phyloP scores from a whole-genome alignment of 1,284 basidiomycete genomes.

The Melampsora larici-populina region DNA sequence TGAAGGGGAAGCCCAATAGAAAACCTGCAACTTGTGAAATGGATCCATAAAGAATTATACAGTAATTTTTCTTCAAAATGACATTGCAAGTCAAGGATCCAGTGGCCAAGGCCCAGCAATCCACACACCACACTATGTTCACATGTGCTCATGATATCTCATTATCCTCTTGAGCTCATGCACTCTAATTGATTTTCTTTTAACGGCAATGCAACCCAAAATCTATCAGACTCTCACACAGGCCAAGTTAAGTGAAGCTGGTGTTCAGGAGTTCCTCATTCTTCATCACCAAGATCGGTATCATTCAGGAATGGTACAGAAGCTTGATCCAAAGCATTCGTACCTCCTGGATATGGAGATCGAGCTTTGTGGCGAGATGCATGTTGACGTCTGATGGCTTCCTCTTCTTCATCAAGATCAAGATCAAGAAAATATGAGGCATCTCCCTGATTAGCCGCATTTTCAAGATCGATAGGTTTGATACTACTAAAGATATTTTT shows the following conservation, averaged over 20 bases:
- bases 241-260: neutral
- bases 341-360: neutral
- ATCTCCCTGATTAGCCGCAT: constrained; percentile 54
- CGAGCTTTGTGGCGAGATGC: neutral
- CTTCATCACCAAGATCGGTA: neutral
- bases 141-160: neutral
- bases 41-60: too few species aligned
- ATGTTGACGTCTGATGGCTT: neutral
- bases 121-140: neutral
- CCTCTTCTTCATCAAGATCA: constrained; percentile 65
- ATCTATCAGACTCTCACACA: neutral
- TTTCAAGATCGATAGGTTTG: constrained; percentile 80
- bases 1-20: too few species aligned
- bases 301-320: constrained; percentile 25
- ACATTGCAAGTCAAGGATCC: too few species aligned
- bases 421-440: constrained; percentile 59
- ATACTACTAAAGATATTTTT: constrained; percentile 88
- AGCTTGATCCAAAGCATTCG: constrained; percentile 3
- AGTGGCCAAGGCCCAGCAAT: neutral
- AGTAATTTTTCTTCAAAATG: too few species aligned
- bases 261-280: neutral
- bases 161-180: neutral
- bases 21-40: too few species aligned
- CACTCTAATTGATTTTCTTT: neutral
- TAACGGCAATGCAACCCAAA: neutral